These are phyloP conservation scores for Myriosclerotinia duriaeana DNA, from an alignment of 2,329 filamentous ascomycete genomes.

Conservation along the genomic window DNA sequence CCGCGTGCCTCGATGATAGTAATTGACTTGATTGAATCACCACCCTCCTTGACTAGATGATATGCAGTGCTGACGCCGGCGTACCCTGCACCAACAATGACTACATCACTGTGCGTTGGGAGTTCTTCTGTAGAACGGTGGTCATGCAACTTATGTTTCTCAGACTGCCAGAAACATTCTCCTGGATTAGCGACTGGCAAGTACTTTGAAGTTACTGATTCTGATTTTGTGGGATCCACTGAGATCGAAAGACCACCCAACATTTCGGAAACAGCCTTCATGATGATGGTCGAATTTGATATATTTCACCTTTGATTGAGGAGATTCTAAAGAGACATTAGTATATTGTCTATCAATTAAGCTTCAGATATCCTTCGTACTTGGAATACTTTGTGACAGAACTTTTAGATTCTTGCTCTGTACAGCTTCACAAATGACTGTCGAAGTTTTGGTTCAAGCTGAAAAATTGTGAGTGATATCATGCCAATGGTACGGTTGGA, in stretches of 20 bases:
- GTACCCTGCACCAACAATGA: slow-evolving; percentile 32
- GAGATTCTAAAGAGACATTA: not conserved
- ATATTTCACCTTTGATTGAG: not conserved
- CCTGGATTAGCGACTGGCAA: slow-evolving; percentile 24
- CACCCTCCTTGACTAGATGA: slow-evolving; percentile 44
- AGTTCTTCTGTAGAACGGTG: slow-evolving; percentile 28
- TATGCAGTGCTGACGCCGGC: slow-evolving; percentile 31
- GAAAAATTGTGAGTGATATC: not conserved
- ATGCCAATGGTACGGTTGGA: not conserved
- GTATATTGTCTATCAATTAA: not conserved
- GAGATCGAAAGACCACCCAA: slow-evolving; percentile 4
- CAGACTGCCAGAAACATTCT: slow-evolving; percentile 27
- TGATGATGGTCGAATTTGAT: not conserved
- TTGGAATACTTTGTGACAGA: not conserved
- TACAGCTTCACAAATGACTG: not conserved
- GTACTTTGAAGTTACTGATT: not conserved
- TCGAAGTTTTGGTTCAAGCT: not conserved
- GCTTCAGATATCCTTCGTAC: not conserved
- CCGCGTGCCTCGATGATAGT: slow-evolving; percentile 76
- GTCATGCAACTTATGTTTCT: slow-evolving; percentile 26
- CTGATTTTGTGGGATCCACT: not conserved
- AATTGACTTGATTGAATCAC: slow-evolving; percentile 48
- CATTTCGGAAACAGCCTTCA: slow-evolving; percentile 11
- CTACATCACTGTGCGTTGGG: slow-evolving; percentile 28
- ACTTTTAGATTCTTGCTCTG: not conserved